A percentile compares a stretch with the other conserved stretches of the same genome.
Conservation (phyloP, 768 basidiomycete genomes). For the Panellus pusillus region DNA sequence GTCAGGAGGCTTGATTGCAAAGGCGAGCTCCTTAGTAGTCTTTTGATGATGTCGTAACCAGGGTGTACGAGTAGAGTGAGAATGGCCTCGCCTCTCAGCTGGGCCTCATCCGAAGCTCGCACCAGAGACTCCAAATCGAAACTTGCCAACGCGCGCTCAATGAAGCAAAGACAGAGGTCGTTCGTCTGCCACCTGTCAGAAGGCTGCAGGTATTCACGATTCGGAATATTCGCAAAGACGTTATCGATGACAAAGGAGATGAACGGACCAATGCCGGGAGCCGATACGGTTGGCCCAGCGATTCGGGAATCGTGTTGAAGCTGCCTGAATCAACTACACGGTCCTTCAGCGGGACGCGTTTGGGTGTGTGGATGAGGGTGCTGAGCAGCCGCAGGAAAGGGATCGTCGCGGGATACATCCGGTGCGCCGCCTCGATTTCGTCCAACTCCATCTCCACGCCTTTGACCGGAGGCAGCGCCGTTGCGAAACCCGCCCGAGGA, state of each 20-base stretch:
- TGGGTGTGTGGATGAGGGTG: constrained; percentile 82
- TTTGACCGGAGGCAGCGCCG: constrained; percentile 56
- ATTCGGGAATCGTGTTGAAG: constrained; percentile 76
- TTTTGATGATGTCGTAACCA: constrained; percentile 82
- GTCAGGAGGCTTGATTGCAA: constrained; percentile 75
- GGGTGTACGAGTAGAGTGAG: constrained; percentile 70
- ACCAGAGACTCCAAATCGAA: constrained; percentile 80
- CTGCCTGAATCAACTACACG: constrained; percentile 59
- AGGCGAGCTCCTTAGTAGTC: constrained; percentile 69
- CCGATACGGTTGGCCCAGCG: constrained; percentile 77
- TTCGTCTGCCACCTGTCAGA: constrained; percentile 87
- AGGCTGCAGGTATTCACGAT: constrained; percentile 70
- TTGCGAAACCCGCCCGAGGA: constrained; percentile 39
- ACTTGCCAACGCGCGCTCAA: constrained; percentile 80
- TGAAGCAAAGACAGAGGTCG: constrained; percentile 78
- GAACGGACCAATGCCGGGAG: constrained; percentile 82
- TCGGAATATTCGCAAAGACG: constrained; percentile 76
- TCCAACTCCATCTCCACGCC: constrained; percentile 88
- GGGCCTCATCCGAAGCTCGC: constrained; percentile 51
- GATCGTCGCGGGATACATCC: constrained; percentile 84
- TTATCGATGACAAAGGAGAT: constrained; percentile 87
- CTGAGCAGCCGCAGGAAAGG: constrained; percentile 83
- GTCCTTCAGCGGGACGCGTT: constrained; percentile 63
- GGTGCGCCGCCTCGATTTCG: constrained; percentile 77
- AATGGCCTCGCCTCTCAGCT: constrained; percentile 52